These are phyloP conservation scores for Lavandula angustifolia DNA, from an alignment of 257 asterid genomes.

Conservation along the genomic window DNA sequence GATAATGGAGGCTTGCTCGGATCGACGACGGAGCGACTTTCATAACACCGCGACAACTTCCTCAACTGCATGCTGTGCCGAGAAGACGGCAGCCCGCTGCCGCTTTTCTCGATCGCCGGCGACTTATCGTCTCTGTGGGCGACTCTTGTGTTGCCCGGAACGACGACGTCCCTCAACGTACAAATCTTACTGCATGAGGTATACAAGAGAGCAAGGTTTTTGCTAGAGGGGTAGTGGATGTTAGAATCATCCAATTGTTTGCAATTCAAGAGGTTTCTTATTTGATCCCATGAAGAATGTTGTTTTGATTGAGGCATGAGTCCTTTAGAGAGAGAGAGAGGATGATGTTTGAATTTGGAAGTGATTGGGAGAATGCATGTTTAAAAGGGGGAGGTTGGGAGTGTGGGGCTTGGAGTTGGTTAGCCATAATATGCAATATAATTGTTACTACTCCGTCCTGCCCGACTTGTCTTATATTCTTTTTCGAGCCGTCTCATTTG, in stretches of 20 bases:
- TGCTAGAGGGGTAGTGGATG: constrained; percentile 55
- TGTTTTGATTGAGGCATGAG: constrained; percentile 29
- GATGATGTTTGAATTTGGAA: constrained; percentile 27
- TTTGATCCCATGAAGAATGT: constrained; percentile 64
- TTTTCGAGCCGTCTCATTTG: no score
- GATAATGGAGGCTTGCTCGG: constrained; percentile 69
- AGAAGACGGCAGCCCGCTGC: constrained; percentile 38
- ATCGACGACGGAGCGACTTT: constrained; percentile 80
- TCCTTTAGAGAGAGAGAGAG: constrained; percentile 29
- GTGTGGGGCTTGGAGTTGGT: constrained; percentile 21
- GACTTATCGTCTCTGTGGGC: constrained; percentile 64
- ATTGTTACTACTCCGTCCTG: no score
- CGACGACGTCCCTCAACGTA: constrained; percentile 54
- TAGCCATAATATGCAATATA: constrained; percentile 6
- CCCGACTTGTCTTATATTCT: no score
- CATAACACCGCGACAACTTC: constrained; percentile 86
- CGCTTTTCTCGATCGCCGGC: constrained; percentile 56
- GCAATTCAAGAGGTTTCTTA: constrained; percentile 66
- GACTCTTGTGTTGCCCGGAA: constrained; percentile 44
- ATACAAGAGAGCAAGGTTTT: constrained; percentile 13
- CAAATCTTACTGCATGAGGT: constrained; percentile 57
- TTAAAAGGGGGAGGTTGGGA: constrained; percentile 33
- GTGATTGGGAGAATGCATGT: constrained; percentile 29
- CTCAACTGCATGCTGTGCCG: constrained; percentile 54
- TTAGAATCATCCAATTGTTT: constrained; percentile 48